Conservation (phyloP, 768 basidiomycete species). For the Lanmaoa pseudosensibilis region DNA sequence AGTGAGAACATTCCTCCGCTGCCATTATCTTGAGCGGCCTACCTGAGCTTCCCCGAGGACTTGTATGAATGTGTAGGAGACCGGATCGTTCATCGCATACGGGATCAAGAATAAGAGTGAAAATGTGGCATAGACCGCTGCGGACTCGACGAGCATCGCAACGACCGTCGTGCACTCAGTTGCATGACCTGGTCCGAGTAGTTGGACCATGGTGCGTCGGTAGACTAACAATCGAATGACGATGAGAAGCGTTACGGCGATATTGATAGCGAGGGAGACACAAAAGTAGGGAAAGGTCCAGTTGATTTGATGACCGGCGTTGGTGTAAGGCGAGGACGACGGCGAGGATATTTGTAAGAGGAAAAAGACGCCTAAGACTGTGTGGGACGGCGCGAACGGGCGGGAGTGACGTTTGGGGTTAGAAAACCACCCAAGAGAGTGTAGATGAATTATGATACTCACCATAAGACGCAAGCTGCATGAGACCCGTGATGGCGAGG, state of each 20-base stretch:
- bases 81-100: slow-evolving; percentile 19
- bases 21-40: too few species aligned
- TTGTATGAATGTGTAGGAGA: slow-evolving; percentile 37
- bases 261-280: slow-evolving; percentile 28
- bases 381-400: not conserved
- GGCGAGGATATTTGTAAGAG: slow-evolving; percentile 28
- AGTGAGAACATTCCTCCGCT: not conserved
- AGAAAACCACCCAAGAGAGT: not conserved
- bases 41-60: slow-evolving; percentile 37
- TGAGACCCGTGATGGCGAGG: slow-evolving; percentile 18
- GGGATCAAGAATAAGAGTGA: slow-evolving; percentile 29
- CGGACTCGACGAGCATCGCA: slow-evolving; percentile 30
- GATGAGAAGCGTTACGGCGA: slow-evolving; percentile 26
- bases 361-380: slow-evolving; percentile 28
- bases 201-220: slow-evolving; percentile 18
- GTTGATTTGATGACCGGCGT: slow-evolving; percentile 12
- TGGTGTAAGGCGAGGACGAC: slow-evolving; percentile 26
- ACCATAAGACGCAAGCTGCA: slow-evolving; percentile 30
- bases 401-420: not conserved
- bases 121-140: slow-evolving; percentile 30
- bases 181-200: slow-evolving; percentile 25
- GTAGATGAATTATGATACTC: not conserved
- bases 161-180: slow-evolving; percentile 27
- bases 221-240: slow-evolving; percentile 28
- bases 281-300: slow-evolving; percentile 31